phyloP scores from a whole-genome alignment of 306 rosid species.

The Potentilla sterilis region DNA sequence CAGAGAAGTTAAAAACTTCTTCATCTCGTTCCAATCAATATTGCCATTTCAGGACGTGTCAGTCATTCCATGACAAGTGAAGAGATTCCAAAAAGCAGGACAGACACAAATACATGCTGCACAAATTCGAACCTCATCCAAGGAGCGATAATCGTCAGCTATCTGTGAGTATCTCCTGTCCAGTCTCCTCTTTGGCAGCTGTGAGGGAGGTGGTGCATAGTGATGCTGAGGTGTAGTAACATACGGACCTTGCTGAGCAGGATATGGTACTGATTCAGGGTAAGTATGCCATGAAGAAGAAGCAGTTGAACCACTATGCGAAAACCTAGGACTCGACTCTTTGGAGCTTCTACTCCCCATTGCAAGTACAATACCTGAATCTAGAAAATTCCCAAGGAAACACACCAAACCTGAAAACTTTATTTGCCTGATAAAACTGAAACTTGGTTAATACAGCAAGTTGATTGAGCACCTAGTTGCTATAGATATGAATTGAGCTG shows the following conservation, averaged over 20 bases:
- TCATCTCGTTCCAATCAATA: neutral
- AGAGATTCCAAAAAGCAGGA: conserved; percentile 2
- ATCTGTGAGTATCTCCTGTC: conserved; percentile 70
- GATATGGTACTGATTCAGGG: conserved; percentile 38
- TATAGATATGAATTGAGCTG: neutral
- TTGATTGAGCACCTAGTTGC: neutral
- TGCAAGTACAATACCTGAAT: neutral
- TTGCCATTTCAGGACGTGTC: neutral
- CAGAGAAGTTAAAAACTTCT: neutral
- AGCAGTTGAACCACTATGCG: conserved; percentile 34
- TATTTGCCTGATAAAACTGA: neutral
- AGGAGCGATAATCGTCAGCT: conserved; percentile 70
- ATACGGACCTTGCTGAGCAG: conserved; percentile 32
- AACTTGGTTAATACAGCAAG: neutral
- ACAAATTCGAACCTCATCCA: conserved; percentile 65
- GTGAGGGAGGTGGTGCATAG: conserved; percentile 32
- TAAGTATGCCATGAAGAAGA: conserved; percentile 47
- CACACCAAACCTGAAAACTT: neutral
- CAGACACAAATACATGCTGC: conserved; percentile 15
- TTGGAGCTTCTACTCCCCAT: conserved; percentile 70
- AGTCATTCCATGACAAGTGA: conserved; percentile 8
- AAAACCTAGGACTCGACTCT: conserved; percentile 32
- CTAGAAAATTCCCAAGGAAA: conserved; percentile 9
- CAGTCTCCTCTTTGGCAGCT: conserved; percentile 42
- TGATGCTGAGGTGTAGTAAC: conserved; percentile 38